Evolutionary conservation across 768 basidiomycete species (phyloP).

Genomic region (Gyrodon lividus): DNA sequence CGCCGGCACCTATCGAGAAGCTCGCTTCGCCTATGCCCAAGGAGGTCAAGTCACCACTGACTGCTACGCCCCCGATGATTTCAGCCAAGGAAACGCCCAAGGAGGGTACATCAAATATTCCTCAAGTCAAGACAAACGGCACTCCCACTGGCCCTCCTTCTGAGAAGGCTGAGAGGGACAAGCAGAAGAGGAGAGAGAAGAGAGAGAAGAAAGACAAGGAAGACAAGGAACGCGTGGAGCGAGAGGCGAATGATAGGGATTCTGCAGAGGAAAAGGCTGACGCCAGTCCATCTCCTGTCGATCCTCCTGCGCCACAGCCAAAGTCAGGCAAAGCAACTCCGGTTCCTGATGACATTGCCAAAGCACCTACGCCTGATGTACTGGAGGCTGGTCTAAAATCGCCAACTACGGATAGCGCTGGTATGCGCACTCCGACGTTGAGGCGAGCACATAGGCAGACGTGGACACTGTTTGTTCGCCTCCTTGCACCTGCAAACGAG

Average conservation of each 20-base stretch:
- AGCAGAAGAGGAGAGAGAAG: conserved; percentile 57
- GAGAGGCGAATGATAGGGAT: conserved; percentile 39
- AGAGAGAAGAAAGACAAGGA: conserved; percentile 66
- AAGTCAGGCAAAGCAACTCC: conserved; percentile 44
- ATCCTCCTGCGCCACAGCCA: conserved; percentile 18
- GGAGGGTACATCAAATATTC: conserved; percentile 36
- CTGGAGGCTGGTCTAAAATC: conserved; percentile 45
- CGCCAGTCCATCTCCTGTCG: conserved; percentile 25
- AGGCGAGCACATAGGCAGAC: conserved; percentile 66
- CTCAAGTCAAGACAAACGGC: conserved; percentile 33
- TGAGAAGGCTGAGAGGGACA: conserved; percentile 58
- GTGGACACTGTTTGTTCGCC: conserved; percentile 83
- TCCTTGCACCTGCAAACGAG: conserved; percentile 54
- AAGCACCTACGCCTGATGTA: conserved; percentile 27
- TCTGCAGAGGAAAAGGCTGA: conserved; percentile 35
- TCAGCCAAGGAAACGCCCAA: conserved; percentile 26
- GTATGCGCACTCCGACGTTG: conserved; percentile 70
- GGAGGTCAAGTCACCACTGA: conserved; percentile 35
- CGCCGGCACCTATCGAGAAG: conserved; percentile 36
- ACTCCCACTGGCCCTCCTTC: conserved; percentile 29
- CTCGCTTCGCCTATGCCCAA: conserved; percentile 30
- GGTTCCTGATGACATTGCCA: conserved; percentile 22
- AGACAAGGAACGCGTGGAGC: conserved; percentile 49
- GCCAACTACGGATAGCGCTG: conserved; percentile 56
- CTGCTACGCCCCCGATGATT: conserved; percentile 36